phyloP scores from a whole-genome alignment of 805 yeast species.

The Kuraishia piskuri region DNA sequence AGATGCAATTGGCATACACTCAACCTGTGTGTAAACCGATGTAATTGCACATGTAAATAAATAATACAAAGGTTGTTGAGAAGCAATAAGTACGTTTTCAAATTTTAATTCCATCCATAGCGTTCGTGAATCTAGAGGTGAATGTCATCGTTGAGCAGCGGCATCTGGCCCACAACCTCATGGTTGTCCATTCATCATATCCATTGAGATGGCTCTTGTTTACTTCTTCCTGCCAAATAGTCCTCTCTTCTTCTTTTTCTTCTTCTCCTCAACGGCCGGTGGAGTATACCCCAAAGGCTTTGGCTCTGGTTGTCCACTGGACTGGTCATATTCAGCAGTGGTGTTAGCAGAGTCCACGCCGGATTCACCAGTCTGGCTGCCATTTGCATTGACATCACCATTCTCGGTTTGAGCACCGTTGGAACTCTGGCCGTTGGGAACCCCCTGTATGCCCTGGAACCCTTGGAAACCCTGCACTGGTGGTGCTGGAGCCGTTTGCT shows the following conservation, averaged over 20 bases:
- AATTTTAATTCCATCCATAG: too few species aligned
- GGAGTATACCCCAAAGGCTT: conserved; percentile 58
- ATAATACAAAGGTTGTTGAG: too few species aligned
- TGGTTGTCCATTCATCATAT: too few species aligned
- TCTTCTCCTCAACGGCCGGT: conserved; percentile 30
- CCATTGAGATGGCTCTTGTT: too few species aligned
- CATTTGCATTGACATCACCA: background rate
- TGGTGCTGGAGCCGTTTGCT: conserved; percentile 8
- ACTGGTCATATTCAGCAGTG: background rate
- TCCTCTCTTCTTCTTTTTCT: conserved; percentile 71
- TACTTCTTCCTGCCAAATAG: conserved; percentile 58
- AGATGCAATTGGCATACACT: too few species aligned
- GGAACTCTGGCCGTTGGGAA: background rate
- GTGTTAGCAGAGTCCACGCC: background rate
- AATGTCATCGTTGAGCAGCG: too few species aligned
- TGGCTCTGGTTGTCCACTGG: conserved; percentile 27
- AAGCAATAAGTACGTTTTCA: too few species aligned
- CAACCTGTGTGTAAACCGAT: too few species aligned
- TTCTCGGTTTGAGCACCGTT: background rate
- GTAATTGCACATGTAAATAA: too few species aligned
- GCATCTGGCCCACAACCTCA: too few species aligned
- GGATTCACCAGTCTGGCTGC: background rate
- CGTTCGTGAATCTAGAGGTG: too few species aligned
- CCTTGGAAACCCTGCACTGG: conserved; percentile 5
- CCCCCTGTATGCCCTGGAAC: background rate